Conservation (phyloP, 2,329 filamentous ascomycete genomes). For the Cladosporium phlei region DNA sequence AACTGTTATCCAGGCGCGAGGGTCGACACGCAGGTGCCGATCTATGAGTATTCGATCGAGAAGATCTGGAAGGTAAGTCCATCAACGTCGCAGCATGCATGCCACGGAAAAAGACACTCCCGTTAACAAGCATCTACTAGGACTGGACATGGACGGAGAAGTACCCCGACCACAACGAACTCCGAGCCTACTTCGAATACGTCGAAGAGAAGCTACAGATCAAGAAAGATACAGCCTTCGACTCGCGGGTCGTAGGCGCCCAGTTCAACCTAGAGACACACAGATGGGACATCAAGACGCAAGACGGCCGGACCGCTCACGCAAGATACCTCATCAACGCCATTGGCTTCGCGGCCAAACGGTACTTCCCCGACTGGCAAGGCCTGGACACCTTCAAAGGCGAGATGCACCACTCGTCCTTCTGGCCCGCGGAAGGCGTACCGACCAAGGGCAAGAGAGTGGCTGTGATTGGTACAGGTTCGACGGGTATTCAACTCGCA, state of each 20-base stretch:
- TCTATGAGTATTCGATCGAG: constrained; percentile 45
- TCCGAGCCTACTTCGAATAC: constrained; percentile 56
- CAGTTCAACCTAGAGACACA: constrained; percentile 46
- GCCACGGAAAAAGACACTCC: no score
- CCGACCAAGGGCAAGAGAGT: constrained; percentile 36
- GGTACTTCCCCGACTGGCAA: constrained; percentile 35
- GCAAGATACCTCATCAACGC: constrained; percentile 35
- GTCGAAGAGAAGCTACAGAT: constrained; percentile 54
- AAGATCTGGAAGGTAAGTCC: constrained; percentile 39
- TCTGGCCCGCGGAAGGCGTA: constrained; percentile 35
- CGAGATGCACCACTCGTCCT: constrained; percentile 36
- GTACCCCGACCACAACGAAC: constrained; percentile 35
- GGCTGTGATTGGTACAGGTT: constrained; percentile 41
- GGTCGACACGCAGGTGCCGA: constrained; percentile 45
- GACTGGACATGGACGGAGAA: constrained; percentile 50
- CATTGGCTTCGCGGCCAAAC: constrained; percentile 36
- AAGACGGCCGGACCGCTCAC: constrained; percentile 35
- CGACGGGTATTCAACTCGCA: constrained; percentile 39
- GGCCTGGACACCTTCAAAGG: constrained; percentile 37
- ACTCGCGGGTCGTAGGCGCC: constrained; percentile 51
- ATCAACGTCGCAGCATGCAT: neutral
- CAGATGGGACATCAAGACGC: constrained; percentile 49
- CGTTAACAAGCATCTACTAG: constrained; percentile 21
- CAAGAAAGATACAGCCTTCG: constrained; percentile 54
- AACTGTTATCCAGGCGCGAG: constrained; percentile 40